These are phyloP conservation scores for Bondarzewia mesenterica DNA, from an alignment of 1,284 basidiomycete genomes.

Conservation along the genomic window DNA sequence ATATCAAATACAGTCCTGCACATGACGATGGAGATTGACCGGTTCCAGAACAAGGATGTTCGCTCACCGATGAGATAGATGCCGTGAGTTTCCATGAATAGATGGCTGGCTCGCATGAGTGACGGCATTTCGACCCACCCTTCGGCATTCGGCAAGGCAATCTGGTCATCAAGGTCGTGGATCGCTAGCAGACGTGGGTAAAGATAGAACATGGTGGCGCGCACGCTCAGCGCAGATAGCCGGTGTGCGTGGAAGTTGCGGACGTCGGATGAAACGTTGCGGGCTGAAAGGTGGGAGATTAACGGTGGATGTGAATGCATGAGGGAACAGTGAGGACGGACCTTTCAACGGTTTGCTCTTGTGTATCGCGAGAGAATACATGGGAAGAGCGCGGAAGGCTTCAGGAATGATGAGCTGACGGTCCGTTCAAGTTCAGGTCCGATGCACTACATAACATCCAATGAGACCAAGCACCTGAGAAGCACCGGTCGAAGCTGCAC, in stretches of 20 bases:
- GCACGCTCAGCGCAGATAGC: conserved; percentile 64
- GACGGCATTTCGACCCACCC: conserved; percentile 60
- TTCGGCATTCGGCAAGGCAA: conserved; percentile 58
- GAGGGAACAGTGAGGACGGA: conserved; percentile 17
- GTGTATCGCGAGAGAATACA: conserved; percentile 78
- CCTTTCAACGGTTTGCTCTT: conserved; percentile 94
- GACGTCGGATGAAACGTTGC: conserved; percentile 88
- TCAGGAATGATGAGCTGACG: conserved; percentile 95
- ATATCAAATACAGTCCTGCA: not conserved
- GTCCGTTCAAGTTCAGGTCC: conserved; percentile 4
- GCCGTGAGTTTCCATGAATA: conserved; percentile 86
- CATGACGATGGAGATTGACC: not conserved
- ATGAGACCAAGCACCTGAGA: conserved; percentile 60
- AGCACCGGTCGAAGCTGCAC: conserved; percentile 74
- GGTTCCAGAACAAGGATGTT: conserved; percentile 3
- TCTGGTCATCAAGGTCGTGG: conserved; percentile 73
- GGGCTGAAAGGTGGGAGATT: conserved; percentile 36
- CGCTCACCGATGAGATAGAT: conserved; percentile 82
- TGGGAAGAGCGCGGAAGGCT: conserved; percentile 83
- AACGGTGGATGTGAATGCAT: conserved; percentile 4
- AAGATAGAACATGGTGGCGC: conserved; percentile 69
- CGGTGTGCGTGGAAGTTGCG: conserved; percentile 83
- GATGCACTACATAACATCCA: not conserved
- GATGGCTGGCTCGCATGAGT: conserved; percentile 79
- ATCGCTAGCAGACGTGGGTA: conserved; percentile 90